A percentile compares a stretch with the other conserved stretches of the same genome.
These are phyloP conservation scores for Arachnopeziza araneosa DNA, from an alignment of 2,329 filamentous ascomycete genomes.

Conservation along the genomic window DNA sequence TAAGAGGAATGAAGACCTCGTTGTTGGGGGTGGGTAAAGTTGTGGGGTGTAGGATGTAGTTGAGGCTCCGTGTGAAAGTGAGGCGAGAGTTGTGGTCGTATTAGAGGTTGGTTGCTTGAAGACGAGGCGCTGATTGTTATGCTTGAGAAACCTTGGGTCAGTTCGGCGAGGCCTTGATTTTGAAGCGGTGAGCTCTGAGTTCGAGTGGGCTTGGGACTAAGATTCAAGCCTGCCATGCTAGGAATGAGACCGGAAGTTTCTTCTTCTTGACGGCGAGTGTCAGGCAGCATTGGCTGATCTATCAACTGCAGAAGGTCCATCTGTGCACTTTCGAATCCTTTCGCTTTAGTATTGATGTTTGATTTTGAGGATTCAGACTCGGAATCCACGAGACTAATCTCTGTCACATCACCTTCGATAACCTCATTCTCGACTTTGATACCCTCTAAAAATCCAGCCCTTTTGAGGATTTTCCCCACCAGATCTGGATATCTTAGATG, in stretches of 20 bases:
- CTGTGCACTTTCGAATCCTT: not conserved
- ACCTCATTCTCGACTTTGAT: slow-evolving; percentile 39
- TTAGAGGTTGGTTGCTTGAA: not conserved
- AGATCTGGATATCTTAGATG: slow-evolving; percentile 66
- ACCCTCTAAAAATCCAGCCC: slow-evolving; percentile 58
- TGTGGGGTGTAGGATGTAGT: not conserved
- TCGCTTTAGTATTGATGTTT: not conserved
- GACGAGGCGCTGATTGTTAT: not conserved
- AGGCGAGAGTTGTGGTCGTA: not conserved
- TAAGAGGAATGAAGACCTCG: not conserved
- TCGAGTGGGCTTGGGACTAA: not conserved
- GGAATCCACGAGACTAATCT: slow-evolving; percentile 10
- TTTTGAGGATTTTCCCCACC: slow-evolving; percentile 58
- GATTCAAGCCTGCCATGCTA: not conserved
- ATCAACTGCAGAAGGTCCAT: slow-evolving; percentile 1
- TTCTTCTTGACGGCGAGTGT: not conserved
- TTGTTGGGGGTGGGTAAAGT: not conserved
- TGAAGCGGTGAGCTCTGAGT: not conserved
- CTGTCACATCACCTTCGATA: slow-evolving; percentile 29
- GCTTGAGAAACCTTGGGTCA: not conserved
- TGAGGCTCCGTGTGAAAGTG: not conserved
- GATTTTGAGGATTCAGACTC: not conserved
- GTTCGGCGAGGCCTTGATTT: not conserved
- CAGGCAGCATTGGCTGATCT: not conserved
- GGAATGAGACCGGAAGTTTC: not conserved